phyloP scores from a whole-genome alignment of 2,329 filamentous ascomycete species.

The Aureobasidium sp. region DNA sequence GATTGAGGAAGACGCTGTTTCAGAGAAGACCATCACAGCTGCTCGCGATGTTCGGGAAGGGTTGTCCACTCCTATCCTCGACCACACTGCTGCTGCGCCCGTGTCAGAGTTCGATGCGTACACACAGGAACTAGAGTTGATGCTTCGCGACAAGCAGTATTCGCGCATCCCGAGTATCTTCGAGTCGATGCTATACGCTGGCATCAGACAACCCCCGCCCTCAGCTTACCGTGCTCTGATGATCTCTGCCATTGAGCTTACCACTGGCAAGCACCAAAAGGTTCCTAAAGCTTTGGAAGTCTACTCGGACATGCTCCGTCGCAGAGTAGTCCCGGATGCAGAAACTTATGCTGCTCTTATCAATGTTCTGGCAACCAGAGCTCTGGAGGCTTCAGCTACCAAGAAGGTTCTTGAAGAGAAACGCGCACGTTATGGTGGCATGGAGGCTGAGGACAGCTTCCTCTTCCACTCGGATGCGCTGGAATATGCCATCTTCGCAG shows the following conservation, averaged over 20 bases:
- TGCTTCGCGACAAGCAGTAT: slow-evolving; percentile 66
- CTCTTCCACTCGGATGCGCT: slow-evolving; percentile 83
- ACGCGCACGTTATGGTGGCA: slow-evolving; percentile 73
- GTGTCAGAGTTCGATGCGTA: slow-evolving; percentile 57
- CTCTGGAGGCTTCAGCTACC: slow-evolving; percentile 66
- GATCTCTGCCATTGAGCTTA: slow-evolving; percentile 73
- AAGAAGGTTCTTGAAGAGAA: slow-evolving; percentile 72
- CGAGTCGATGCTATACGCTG: slow-evolving; percentile 77
- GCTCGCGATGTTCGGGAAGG: not conserved
- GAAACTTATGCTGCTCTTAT: slow-evolving; percentile 86
- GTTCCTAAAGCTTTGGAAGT: slow-evolving; percentile 89
- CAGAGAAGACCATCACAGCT: slow-evolving; percentile 3
- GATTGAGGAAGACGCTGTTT: slow-evolving; percentile 10
- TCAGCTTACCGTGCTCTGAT: slow-evolving; percentile 89
- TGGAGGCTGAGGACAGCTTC: slow-evolving; percentile 76
- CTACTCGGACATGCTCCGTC: slow-evolving; percentile 90
- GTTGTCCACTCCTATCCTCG: not conserved
- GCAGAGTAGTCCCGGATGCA: slow-evolving; percentile 71
- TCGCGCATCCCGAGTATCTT: slow-evolving; percentile 85
- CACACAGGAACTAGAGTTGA: slow-evolving; percentile 67
- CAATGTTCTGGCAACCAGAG: slow-evolving; percentile 69
- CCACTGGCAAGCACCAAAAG: slow-evolving; percentile 69
- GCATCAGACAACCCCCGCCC: slow-evolving; percentile 69
- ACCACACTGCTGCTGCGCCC: not conserved
- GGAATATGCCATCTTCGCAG: slow-evolving; percentile 74